Evolutionary conservation across 2,329 filamentous ascomycete genomes (phyloP).

Genomic region (Ophiobolus disseminans): DNA sequence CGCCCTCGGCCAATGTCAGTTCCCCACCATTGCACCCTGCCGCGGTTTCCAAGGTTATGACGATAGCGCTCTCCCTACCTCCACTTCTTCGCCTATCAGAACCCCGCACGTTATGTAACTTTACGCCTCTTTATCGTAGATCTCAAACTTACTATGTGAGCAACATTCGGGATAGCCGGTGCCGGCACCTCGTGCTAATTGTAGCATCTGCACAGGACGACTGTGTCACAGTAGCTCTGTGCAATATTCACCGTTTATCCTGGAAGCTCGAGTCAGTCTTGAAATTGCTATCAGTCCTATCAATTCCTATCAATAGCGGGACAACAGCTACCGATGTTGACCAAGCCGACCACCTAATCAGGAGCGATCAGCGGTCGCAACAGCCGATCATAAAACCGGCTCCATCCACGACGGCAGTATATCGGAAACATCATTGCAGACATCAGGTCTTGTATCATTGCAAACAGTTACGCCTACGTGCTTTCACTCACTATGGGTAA

Average conservation of each 20-base stretch:
- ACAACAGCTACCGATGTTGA: conserved; percentile 16
- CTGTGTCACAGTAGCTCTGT: too few relatives aligned
- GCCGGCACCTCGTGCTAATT: conserved; percentile 14
- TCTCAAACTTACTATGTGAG: background rate
- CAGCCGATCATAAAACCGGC: background rate
- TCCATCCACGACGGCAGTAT: background rate
- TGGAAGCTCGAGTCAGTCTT: conserved; percentile 19
- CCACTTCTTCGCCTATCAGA: conserved; percentile 7
- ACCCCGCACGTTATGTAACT: conserved; percentile 18
- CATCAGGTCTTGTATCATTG: background rate
- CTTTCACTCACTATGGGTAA: conserved; percentile 30
- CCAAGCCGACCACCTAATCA: background rate
- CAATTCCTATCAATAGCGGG: conserved; percentile 8
- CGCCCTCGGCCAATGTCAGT: conserved; percentile 13
- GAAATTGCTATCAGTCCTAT: conserved; percentile 21
- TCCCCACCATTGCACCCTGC: conserved; percentile 30
- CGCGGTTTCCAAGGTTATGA: conserved; percentile 20
- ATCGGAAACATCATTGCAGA: background rate
- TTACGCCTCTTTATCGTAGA: background rate
- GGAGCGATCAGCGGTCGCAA: conserved; percentile 7
- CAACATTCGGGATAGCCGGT: conserved; percentile 12
- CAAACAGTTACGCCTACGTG: background rate
- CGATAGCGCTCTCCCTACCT: conserved; percentile 15
- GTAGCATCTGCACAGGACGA: too few relatives aligned
- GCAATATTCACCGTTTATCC: too few relatives aligned